phyloP scores from a whole-genome alignment of 1,284 basidiomycete species.

The Rhodotorula sp. region DNA sequence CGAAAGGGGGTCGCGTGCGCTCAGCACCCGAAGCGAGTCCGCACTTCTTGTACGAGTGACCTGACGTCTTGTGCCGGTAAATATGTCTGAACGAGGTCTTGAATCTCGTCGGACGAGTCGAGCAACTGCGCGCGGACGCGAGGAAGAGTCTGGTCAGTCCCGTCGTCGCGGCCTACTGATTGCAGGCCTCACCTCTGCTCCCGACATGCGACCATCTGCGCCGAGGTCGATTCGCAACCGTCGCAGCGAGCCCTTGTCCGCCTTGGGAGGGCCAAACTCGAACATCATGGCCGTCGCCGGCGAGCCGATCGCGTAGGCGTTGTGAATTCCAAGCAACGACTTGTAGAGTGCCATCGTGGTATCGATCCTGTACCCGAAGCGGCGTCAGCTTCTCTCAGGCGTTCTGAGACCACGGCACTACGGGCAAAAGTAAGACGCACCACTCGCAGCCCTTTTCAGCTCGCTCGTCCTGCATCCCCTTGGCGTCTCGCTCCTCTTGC shows the following conservation, averaged over 20 bases:
- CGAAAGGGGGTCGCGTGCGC: not conserved
- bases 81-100: constrained; percentile 26
- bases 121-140: constrained; percentile 13
- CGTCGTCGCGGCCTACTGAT: not conserved
- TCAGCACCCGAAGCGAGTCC: constrained; percentile 14
- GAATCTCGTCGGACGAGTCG: constrained; percentile 34
- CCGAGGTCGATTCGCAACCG: constrained; percentile 26
- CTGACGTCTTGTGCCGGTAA: constrained; percentile 29
- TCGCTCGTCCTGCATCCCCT: constrained; percentile 39
- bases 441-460: constrained; percentile 42
- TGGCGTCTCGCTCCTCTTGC: constrained; percentile 38
- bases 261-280: constrained; percentile 11
- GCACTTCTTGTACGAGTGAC: constrained; percentile 32
- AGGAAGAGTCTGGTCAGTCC: not conserved
- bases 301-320: constrained; percentile 27
- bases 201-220: constrained; percentile 16
- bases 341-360: constrained; percentile 31
- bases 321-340: constrained; percentile 28
- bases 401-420: not conserved
- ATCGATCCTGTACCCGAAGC: constrained; percentile 24
- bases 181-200: constrained; percentile 16
- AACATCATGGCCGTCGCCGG: constrained; percentile 23
- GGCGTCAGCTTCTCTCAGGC: not conserved
- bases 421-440: constrained; percentile 18
- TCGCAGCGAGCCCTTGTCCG: constrained; percentile 19